Evolutionary conservation across 1,284 basidiomycete genomes (phyloP).

Genomic region (Sporisorium graminicola): DNA sequence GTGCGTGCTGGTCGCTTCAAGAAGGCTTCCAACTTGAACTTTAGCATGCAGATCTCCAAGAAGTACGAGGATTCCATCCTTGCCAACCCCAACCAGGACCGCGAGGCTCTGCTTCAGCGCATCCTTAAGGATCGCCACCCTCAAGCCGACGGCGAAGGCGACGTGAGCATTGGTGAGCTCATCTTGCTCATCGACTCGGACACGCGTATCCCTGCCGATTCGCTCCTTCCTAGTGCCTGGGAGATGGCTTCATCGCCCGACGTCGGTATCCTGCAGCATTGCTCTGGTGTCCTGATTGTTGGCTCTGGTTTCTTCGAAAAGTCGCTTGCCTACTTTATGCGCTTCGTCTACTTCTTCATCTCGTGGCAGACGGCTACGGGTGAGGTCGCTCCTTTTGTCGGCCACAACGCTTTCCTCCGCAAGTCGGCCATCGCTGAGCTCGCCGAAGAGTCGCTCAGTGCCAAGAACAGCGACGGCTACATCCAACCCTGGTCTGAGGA

Average conservation of each 20-base stretch:
- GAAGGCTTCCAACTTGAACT: conserved; percentile 91
- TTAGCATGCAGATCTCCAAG: conserved; percentile 79
- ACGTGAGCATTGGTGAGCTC: conserved; percentile 57
- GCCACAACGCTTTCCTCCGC: conserved; percentile 75
- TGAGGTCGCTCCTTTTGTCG: conserved; percentile 79
- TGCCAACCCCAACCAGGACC: conserved; percentile 23
- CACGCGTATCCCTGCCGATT: conserved; percentile 86
- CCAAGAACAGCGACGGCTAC: conserved; percentile 77
- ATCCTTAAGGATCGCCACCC: conserved; percentile 69
- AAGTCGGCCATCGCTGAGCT: conserved; percentile 82
- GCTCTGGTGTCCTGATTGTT: conserved; percentile 85
- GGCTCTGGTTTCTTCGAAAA: conserved; percentile 88
- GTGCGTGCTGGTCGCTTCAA: conserved; percentile 86
- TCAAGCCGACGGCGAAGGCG: conserved; percentile 38
- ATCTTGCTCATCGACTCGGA: conserved; percentile 76
- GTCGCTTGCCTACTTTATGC: conserved; percentile 80
- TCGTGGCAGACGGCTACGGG: conserved; percentile 71
- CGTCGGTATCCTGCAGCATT: conserved; percentile 84
- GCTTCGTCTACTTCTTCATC: conserved; percentile 57
- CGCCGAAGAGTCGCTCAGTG: conserved; percentile 75
- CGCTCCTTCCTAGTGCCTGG: conserved; percentile 83
- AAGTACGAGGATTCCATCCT: conserved; percentile 80
- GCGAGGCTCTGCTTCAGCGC: conserved; percentile 22
- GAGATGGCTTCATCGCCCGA: conserved; percentile 83
- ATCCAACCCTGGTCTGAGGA: conserved; percentile 79